phyloP scores from a whole-genome alignment of 768 basidiomycete genomes.

The Tubosaeta brunneosetosa region DNA sequence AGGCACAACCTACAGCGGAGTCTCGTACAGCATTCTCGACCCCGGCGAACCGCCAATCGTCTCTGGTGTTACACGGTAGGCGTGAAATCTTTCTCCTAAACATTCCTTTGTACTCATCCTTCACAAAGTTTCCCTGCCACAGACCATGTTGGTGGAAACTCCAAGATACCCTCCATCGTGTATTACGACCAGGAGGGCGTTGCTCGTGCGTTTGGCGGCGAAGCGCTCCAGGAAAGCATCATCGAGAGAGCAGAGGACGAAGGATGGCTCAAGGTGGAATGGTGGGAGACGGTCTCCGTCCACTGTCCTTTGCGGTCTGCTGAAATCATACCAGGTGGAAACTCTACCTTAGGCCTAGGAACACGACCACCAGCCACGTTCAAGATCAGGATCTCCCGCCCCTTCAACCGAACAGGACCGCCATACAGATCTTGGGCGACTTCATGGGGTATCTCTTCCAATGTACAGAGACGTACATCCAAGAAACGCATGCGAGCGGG shows the following conservation, averaged over 20 bases:
- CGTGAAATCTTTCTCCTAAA: not conserved
- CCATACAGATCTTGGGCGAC: slow-evolving; percentile 43
- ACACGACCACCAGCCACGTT: slow-evolving; percentile 18
- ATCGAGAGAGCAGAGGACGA: slow-evolving; percentile 39
- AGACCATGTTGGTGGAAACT: slow-evolving; percentile 42
- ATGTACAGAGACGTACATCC: slow-evolving; percentile 41
- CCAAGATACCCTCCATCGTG: slow-evolving; percentile 47
- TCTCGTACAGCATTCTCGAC: slow-evolving; percentile 38
- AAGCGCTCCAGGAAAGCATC: slow-evolving; percentile 37
- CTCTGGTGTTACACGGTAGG: slow-evolving; percentile 23
- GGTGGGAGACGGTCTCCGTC: slow-evolving; percentile 13
- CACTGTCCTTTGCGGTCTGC: not conserved
- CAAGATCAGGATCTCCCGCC: slow-evolving; percentile 34
- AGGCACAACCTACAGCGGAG: slow-evolving; percentile 48
- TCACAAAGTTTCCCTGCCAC: slow-evolving; percentile 43
- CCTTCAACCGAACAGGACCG: slow-evolving; percentile 41
- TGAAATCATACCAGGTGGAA: slow-evolving; percentile 31
- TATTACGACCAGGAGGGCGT: slow-evolving; percentile 42
- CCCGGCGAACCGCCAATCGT: slow-evolving; percentile 26
- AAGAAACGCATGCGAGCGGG: slow-evolving; percentile 43
- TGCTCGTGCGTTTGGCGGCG: slow-evolving; percentile 42
- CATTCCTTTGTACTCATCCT: not conserved
- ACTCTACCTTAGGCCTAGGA: slow-evolving; percentile 31
- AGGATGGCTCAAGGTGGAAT: slow-evolving; percentile 27
- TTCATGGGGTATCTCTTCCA: slow-evolving; percentile 44